Evolutionary conservation across 805 yeast genomes (phyloP), one percentile per base, ranked within the genome.

Genomic region (Blastobotrys attinorum): DNA sequence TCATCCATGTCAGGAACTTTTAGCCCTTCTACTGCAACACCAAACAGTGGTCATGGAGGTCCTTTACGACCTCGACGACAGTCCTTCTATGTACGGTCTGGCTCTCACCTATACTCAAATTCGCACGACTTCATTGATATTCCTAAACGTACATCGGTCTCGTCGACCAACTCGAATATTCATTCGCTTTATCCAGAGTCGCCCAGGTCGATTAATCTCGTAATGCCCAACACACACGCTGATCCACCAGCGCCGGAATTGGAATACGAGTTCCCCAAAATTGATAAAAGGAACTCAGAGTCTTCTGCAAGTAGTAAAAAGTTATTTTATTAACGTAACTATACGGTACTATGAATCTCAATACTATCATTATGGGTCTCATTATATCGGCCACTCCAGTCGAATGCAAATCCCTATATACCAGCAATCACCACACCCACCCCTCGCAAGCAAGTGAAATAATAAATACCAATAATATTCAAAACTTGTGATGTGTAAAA

Each of bases 1-100:
- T 11, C 7, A 25, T 11, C 7, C 7, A 7, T 11, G 29, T 25
- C 29, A 25, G 29, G 29, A 8, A 25, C 29, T 25, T n/a, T n/a
- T n/a, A n/a, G n/a, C n/a, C n/a, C n/a, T n/a, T n/a, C n/a, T n/a
- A n/a, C n/a, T n/a, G n/a, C n/a, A n/a, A n/a, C n/a, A n/a, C n/a
- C n/a, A n/a, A 25, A 25, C 11, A 25, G 29, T 11, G 10, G 10
- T 25, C 11, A 25, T 25, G 10, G 7, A 8, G 29, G 29, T 8
- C 29, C 29, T 7, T 7, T 11, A 8, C 7, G 29, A 25, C 29
- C 29, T 25, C 40, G 45, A 31, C 31, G 52, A 31, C 52, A 46
- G 23, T 47, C 47, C 6, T 36, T 47, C 22, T 49, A 49, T 42
- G 48, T 44, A 6, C 42, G 47, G 32, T 33, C 49, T 7, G 39